A percentile compares a stretch with the other conserved stretches of the same genome.
Conservation (phyloP, 1,139 yeast genomes). For the Hyphopichia khmerensis region DNA sequence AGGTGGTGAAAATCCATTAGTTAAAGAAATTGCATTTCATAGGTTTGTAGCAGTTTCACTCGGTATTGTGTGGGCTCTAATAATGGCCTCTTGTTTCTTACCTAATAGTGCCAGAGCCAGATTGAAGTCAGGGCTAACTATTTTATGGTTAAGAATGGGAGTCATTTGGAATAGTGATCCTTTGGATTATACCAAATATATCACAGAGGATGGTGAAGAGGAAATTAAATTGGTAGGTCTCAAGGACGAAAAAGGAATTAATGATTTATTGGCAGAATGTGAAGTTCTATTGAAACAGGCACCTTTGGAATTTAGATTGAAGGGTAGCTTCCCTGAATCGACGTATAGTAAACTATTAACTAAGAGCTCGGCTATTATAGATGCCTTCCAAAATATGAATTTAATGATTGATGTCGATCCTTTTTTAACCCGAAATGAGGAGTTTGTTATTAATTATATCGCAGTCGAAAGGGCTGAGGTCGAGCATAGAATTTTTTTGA, state of each 20-base stretch:
- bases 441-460: slow-evolving; percentile 54
- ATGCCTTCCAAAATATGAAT: slow-evolving; percentile 71
- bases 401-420: slow-evolving; percentile 67
- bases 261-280: slow-evolving; percentile 60
- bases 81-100: slow-evolving; percentile 60
- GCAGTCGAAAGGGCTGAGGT: slow-evolving; percentile 63
- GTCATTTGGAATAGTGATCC: slow-evolving; percentile 71
- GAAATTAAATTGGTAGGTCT: slow-evolving; percentile 43
- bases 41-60: slow-evolving; percentile 69
- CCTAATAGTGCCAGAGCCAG: slow-evolving; percentile 77
- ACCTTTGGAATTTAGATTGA: slow-evolving; percentile 70
- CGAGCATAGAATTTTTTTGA: slow-evolving; percentile 68
- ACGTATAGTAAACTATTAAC: slow-evolving; percentile 51
- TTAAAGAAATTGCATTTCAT: slow-evolving; percentile 78
- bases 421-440: slow-evolving; percentile 51
- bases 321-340: slow-evolving; percentile 65
- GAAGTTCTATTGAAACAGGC: slow-evolving; percentile 66
- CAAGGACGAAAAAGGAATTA: slow-evolving; percentile 52
- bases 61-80: slow-evolving; percentile 77
- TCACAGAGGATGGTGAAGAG: slow-evolving; percentile 11
- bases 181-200: slow-evolving; percentile 24
- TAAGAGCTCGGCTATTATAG: slow-evolving; percentile 65
- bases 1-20: slow-evolving; percentile 68
- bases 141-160: slow-evolving; percentile 78
- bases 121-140: slow-evolving; percentile 61